Evolutionary conservation across 768 basidiomycete genomes (phyloP), one percentile per base, ranked within the genome.

Genomic region (Tubosaeta brunneosetosa): DNA sequence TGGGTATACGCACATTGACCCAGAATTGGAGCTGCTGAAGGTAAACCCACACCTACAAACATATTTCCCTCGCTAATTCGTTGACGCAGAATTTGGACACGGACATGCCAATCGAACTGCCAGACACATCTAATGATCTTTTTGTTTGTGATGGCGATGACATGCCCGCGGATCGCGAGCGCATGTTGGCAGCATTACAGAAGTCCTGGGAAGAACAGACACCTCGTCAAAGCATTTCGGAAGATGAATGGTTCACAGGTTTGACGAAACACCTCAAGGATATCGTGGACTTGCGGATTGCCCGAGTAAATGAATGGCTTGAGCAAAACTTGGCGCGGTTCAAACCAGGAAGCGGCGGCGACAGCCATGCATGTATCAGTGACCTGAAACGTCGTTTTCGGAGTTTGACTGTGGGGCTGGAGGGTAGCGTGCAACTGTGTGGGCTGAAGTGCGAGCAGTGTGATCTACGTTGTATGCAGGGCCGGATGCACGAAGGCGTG

Each of bases 21-120:
- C 79, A 1, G 73, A 75, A 17, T 57, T 44, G 2, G 81, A 82
- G 55, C 75, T 72, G 85, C 83, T 52, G 55, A 83, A 79, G 72
- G 83, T 81, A 17, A 45, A 13, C 4, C 8, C n/a, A 0, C 2
- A 5, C 19, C 17, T 10, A 1, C 25, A 1, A 13, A 17, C 12
- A 3, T 14, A n/a, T 19, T 8, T 29, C 2, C 3, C 16, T 22
- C 32, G 1, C 4, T 26, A 12, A 37, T 14, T 25, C 17, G 0
- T 48, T 13, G 8, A 0, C 8, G 27, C 27, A 82, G 82, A 81
- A 82, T 59, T 59, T 82, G 44, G 82, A 84, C 51, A 79, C 75
- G 7, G 78, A 80, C 49, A 44, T 61, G 5, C 53, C 65, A 2
- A 67, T 83, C 13, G 68, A 72, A 0, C 46, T 57, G 12, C 57